Conservation (phyloP, 1,284 basidiomycete species). For the Acaromyces ingoldii region DNA sequence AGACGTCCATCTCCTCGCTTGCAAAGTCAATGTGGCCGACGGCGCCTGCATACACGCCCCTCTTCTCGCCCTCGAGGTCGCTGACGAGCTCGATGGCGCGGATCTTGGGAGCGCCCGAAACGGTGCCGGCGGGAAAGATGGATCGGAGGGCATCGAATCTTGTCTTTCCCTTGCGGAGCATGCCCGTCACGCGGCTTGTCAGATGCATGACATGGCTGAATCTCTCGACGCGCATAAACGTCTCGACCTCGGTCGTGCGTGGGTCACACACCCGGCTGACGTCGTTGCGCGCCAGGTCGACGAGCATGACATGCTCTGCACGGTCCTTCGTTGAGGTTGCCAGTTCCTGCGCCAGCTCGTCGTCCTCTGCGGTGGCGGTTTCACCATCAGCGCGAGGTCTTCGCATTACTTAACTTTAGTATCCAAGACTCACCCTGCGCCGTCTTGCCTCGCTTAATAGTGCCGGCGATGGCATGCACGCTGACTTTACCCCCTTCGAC, state of each 20-base stretch:
- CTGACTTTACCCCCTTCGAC: constrained; percentile 79
- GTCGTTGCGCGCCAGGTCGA: constrained; percentile 97
- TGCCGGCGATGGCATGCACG: constrained; percentile 98
- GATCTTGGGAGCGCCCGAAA: constrained; percentile 98
- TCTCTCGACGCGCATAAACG: constrained; percentile 87
- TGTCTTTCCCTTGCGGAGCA: constrained; percentile 73
- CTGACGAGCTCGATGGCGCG: constrained; percentile 93
- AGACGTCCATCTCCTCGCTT: constrained; percentile 90
- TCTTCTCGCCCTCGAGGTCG: constrained; percentile 77
- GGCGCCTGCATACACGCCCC: constrained; percentile 94
- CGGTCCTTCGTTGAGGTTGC: constrained; percentile 84
- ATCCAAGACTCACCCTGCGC: constrained; percentile 62
- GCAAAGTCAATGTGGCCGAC: constrained; percentile 97
- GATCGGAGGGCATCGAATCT: constrained; percentile 98
- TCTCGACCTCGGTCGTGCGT: constrained; percentile 89
- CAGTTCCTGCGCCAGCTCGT: constrained; percentile 67
- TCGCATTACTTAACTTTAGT: constrained; percentile 4
- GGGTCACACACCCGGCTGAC: constrained; percentile 96
- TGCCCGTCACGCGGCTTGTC: constrained; percentile 89
- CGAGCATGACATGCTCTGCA: constrained; percentile 98
- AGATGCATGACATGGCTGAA: constrained; percentile 98
- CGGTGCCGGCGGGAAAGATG: constrained; percentile 97
- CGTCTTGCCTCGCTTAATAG: constrained; percentile 79
- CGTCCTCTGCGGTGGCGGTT: constrained; percentile 68
- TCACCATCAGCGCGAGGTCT: background rate